These are phyloP conservation scores for Coemansia sp. DNA, from an alignment of 192 early-diverging fungal species.

Conservation along the genomic window DNA sequence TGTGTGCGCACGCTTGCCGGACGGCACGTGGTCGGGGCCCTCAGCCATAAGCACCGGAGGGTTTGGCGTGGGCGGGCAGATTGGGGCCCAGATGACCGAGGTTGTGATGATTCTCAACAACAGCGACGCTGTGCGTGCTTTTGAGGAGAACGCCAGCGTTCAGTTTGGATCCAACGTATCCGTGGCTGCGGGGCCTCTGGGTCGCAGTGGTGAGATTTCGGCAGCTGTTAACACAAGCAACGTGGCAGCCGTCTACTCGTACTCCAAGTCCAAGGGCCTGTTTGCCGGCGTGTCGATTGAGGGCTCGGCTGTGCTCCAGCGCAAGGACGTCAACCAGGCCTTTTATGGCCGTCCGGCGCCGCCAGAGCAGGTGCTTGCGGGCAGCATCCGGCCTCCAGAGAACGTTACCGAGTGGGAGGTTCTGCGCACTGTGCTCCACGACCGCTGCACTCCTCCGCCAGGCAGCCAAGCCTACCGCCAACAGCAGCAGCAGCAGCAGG, in stretches of 20 bases:
- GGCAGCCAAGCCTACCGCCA: not conserved
- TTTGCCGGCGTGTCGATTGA: slow-evolving; percentile 94
- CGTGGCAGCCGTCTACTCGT: slow-evolving; percentile 89
- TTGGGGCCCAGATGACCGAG: slow-evolving; percentile 89
- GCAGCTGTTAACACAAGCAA: slow-evolving; percentile 67
- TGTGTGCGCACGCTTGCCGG: slow-evolving; percentile 73
- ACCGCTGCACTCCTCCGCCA: slow-evolving; percentile 45
- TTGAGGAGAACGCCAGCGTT: slow-evolving; percentile 78
- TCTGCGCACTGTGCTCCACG: slow-evolving; percentile 40
- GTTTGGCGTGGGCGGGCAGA: slow-evolving; percentile 83
- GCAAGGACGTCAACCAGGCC: slow-evolving; percentile 82
- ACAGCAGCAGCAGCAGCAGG: slow-evolving; percentile 11
- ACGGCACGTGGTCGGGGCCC: slow-evolving; percentile 81
- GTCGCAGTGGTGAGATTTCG: slow-evolving; percentile 81
- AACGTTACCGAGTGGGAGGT: slow-evolving; percentile 49
- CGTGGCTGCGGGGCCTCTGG: slow-evolving; percentile 87
- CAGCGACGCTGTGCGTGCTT: slow-evolving; percentile 78
- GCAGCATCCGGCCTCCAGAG: slow-evolving; percentile 68
- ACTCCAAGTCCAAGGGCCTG: slow-evolving; percentile 89
- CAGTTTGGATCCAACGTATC: slow-evolving; percentile 85
- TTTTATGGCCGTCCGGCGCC: slow-evolving; percentile 82
- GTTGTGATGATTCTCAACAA: slow-evolving; percentile 90
- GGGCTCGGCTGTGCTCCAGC: slow-evolving; percentile 80
- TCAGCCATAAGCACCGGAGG: slow-evolving; percentile 84
- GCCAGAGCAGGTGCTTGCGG: slow-evolving; percentile 80